phyloP scores from a whole-genome alignment of 1,139 yeast genomes.

The Arxiozyma bovina region DNA sequence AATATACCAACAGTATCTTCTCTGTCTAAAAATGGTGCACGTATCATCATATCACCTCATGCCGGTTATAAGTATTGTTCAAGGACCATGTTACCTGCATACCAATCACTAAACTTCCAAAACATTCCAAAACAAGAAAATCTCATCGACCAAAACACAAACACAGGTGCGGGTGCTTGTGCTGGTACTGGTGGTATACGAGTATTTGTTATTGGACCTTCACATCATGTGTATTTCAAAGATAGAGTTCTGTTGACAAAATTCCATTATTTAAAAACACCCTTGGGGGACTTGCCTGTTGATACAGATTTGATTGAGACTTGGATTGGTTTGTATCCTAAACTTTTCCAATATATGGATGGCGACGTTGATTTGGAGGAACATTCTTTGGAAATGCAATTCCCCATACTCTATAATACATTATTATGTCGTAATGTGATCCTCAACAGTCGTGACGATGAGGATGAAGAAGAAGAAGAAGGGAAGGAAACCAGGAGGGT shows the following conservation, averaged over 20 bases:
- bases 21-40: slow-evolving; percentile 40
- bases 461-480: slow-evolving; percentile 17
- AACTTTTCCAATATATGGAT: slow-evolving; percentile 49
- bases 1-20: slow-evolving; percentile 33
- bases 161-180: too few relatives aligned
- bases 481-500: slow-evolving; percentile 31
- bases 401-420: slow-evolving; percentile 49
- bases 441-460: slow-evolving; percentile 10
- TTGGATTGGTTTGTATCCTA: slow-evolving; percentile 11
- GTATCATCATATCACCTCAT: slow-evolving; percentile 60
- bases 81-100: slow-evolving; percentile 65
- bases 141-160: slow-evolving; percentile 7
- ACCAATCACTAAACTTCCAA: slow-evolving; percentile 52
- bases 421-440: slow-evolving; percentile 37
- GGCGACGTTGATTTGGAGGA: slow-evolving; percentile 66
- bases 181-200: slow-evolving; percentile 23
- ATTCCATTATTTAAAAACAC: slow-evolving; percentile 61
- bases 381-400: slow-evolving; percentile 93
- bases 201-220: slow-evolving; percentile 81
- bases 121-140: slow-evolving; percentile 30
- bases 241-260: slow-evolving; percentile 49
- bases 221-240: slow-evolving; percentile 80
- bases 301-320: slow-evolving; percentile 37
- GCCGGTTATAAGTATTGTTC: slow-evolving; percentile 92
- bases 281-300: slow-evolving; percentile 65